Evolutionary conservation across 2,329 filamentous ascomycete species (phyloP).

Genomic region (Paraconiothyrium sp.): DNA sequence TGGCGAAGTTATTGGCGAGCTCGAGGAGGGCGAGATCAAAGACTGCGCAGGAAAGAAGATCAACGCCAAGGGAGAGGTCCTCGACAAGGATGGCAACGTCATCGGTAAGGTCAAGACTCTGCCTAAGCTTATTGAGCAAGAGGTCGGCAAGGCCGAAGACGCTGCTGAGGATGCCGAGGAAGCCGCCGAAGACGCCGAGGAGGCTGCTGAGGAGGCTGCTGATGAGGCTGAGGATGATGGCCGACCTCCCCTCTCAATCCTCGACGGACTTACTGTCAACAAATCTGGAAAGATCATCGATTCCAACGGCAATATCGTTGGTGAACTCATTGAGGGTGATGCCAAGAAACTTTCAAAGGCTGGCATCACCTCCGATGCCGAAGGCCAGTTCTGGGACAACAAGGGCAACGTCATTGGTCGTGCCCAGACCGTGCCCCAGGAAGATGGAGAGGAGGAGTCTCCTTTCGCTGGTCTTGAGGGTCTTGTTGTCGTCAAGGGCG

Average conservation of each 20-base stretch:
- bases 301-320: slow-evolving; percentile 56
- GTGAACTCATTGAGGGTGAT: slow-evolving; percentile 61
- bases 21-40: slow-evolving; percentile 65
- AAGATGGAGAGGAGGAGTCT: slow-evolving; percentile 59
- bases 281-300: slow-evolving; percentile 62
- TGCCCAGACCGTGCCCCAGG: slow-evolving; percentile 57
- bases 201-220: slow-evolving; percentile 44
- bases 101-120: slow-evolving; percentile 68
- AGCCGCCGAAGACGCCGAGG: slow-evolving; percentile 43
- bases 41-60: slow-evolving; percentile 73
- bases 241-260: slow-evolving; percentile 59
- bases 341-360: slow-evolving; percentile 63
- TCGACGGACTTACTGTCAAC: slow-evolving; percentile 61
- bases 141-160: slow-evolving; percentile 43
- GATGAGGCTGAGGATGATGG: slow-evolving; percentile 38
- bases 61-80: slow-evolving; percentile 70
- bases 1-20: slow-evolving; percentile 63
- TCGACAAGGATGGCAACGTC: slow-evolving; percentile 70
- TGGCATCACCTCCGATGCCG: slow-evolving; percentile 54
- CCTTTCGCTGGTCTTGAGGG: slow-evolving; percentile 62
- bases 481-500: slow-evolving; percentile 60
- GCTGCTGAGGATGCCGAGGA: slow-evolving; percentile 41
- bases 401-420: slow-evolving; percentile 63
- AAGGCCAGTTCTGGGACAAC: slow-evolving; percentile 64
- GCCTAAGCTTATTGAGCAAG: slow-evolving; percentile 53